These are phyloP conservation scores for Botrytis aclada DNA, from an alignment of 2,329 filamentous ascomycete genomes.

Conservation along the genomic window DNA sequence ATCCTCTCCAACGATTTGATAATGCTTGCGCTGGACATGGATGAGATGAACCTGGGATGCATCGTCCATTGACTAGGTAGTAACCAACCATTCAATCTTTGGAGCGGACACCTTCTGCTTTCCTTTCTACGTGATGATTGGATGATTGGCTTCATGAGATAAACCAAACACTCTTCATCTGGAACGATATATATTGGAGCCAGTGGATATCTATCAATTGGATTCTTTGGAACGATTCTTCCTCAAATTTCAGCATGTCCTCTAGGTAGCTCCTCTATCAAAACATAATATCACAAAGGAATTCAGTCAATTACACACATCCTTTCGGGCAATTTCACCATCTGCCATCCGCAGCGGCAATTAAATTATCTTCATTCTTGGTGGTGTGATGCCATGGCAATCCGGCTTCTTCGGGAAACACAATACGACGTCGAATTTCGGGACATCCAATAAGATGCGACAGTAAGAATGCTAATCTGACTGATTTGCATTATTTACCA, in stretches of 20 bases:
- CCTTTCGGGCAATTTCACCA: neutral
- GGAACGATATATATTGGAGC: neutral
- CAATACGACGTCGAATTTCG: neutral
- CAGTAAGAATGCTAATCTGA: constrained; percentile 2
- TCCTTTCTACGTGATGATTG: neutral
- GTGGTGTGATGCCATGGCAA: neutral
- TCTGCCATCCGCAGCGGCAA: constrained; percentile 4
- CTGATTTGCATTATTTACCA: neutral
- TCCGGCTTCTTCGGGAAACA: constrained; percentile 4
- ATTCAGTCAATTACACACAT: neutral
- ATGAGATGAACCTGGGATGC: neutral
- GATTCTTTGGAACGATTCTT: neutral
- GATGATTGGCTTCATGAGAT: neutral
- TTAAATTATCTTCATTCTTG: neutral
- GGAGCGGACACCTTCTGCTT: neutral
- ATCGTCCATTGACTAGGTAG: neutral
- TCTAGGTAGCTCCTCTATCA: neutral
- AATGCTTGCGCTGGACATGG: constrained; percentile 3
- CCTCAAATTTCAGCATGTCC: neutral
- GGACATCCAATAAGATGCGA: neutral
- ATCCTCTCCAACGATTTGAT: neutral
- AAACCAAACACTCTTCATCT: neutral
- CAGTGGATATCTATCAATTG: neutral
- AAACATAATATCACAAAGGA: neutral
- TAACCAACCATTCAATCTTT: neutral